Evolutionary conservation across 2,329 filamentous ascomycete species (phyloP).

Genomic region (Myriosclerotinia duriaeana): DNA sequence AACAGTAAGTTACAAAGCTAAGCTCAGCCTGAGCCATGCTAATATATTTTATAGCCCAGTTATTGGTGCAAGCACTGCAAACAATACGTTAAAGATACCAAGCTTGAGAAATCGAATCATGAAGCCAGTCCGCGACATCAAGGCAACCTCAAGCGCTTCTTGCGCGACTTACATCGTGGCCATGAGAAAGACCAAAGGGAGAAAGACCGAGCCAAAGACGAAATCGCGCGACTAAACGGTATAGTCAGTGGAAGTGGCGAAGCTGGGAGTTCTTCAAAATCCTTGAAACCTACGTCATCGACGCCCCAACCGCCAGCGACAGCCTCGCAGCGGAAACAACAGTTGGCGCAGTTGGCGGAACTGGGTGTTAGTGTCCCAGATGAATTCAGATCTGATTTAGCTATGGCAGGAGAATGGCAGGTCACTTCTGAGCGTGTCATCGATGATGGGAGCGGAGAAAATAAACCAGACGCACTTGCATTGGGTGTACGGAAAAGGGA

Average conservation of each 20-base stretch:
- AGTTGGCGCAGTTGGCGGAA: constrained; percentile 83
- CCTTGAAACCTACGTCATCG: constrained; percentile 34
- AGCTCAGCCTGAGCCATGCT: constrained; percentile 20
- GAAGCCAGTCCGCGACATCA: constrained; percentile 85
- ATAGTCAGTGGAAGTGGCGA: constrained; percentile 54
- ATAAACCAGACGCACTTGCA: constrained; percentile 46
- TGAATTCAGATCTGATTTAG: constrained; percentile 75
- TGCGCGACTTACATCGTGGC: constrained; percentile 82
- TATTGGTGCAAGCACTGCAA: constrained; percentile 99
- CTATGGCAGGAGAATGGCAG: constrained; percentile 87
- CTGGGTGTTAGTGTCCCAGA: constrained; percentile 85
- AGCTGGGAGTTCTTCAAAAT: constrained; percentile 32
- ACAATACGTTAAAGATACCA: constrained; percentile 86
- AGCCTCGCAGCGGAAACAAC: constrained; percentile 71
- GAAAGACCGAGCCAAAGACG: constrained; percentile 76
- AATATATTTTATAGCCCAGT: constrained; percentile 57
- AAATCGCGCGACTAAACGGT: constrained; percentile 83
- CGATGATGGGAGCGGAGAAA: constrained; percentile 47
- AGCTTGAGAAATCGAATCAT: constrained; percentile 85
- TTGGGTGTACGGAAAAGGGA: constrained; percentile 61
- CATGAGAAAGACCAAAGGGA: constrained; percentile 81
- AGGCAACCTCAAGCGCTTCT: constrained; percentile 79
- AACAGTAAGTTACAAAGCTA: constrained; percentile 53
- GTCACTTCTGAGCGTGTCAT: constrained; percentile 48
- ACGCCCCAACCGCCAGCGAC: constrained; percentile 41